Percentiles rank a stretch among this genome's conserved stretches.
Evolutionary conservation across 148 eudicot species (phyloP).

Genomic region (Arbutus unedo): DNA sequence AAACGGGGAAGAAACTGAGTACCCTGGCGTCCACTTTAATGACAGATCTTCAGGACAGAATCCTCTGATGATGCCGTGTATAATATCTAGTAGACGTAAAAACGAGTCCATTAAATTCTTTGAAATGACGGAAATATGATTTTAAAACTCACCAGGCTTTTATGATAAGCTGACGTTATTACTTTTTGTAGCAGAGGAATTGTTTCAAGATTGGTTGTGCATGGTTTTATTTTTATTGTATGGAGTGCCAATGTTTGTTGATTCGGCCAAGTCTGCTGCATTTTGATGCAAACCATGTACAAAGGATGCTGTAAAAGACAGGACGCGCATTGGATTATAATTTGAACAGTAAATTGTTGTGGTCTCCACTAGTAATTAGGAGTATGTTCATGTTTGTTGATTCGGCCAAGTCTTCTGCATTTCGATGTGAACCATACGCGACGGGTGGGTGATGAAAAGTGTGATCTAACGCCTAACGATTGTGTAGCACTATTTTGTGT

Average conservation of each 20-base stretch:
- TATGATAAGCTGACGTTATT: conserved; percentile 7
- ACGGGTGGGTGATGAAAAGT: too few relatives aligned
- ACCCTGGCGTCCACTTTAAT: conserved; percentile 65
- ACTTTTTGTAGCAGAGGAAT: neutral
- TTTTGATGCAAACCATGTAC: neutral
- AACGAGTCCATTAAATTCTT: conserved; percentile 30
- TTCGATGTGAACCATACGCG: too few relatives aligned
- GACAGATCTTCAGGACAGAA: conserved; percentile 81
- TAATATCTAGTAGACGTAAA: conserved; percentile 27
- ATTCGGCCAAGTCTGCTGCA: neutral
- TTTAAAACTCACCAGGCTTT: conserved; percentile 12
- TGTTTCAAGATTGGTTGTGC: neutral
- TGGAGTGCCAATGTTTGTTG: neutral
- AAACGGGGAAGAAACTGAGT: conserved; percentile 89
- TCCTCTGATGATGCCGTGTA: conserved; percentile 38
- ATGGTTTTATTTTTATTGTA: conserved; percentile 4
- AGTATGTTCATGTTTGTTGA: neutral
- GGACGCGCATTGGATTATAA: neutral
- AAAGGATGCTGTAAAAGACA: neutral
- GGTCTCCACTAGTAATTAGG: neutral
- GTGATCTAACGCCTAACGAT: too few relatives aligned
- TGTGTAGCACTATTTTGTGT: too few relatives aligned
- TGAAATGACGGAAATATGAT: conserved; percentile 21
- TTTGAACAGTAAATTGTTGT: neutral
- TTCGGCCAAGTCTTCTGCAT: too few relatives aligned